Evolutionary conservation across 176 grass and related monocot genomes (phyloP), one percentile per base, ranked within the genome.

Genomic region (Carex kokanica): DNA sequence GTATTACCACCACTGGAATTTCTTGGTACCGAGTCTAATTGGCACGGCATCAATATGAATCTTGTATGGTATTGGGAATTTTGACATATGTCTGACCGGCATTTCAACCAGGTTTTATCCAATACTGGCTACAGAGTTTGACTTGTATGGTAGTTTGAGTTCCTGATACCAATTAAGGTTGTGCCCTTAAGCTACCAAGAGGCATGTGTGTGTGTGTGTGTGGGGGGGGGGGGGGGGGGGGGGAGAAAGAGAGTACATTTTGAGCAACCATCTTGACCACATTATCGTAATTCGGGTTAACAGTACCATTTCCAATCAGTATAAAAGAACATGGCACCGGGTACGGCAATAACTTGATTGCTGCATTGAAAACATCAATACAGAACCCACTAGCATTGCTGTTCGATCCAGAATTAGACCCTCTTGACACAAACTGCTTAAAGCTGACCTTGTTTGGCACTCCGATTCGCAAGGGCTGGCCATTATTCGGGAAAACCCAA

Each of bases 401-500:
- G 72, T 53, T 77, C 2, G 72, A 55, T 71, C 81, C 74, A 79
- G 86, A 47, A 17, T 84, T 88, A 61, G 61, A 81, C 23, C 79
- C 67, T n/a, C 62, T 74, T 55, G 90, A 92, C 21, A 95, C 85
- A 47, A 95, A 86, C 67, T 93, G 84, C 36, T 92, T 92, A 86
- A 95, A 95, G 85, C 93, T 91, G 78, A 59, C 66, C 87, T 90
- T 90, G 78, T 88, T 91, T 12, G 93, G 93, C 85, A 97, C 85
- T 73, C 93, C 93, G 74, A 97, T 91, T 80, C 91, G 84, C 43
- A 93, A 86, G 79, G 91, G 83, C 77, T 88, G 63, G 7, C 93
- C 93, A 85, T 89, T 91, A 43, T 93, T 93, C 60, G 87, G 91
- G 10, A 97, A 93, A 83, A 93, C 89, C 93, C 93, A 97, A 1